Percentiles rank a stretch among this genome's conserved stretches.
Conservation (phyloP, 2,329 filamentous ascomycete genomes). For the Hysterium pulicare region DNA sequence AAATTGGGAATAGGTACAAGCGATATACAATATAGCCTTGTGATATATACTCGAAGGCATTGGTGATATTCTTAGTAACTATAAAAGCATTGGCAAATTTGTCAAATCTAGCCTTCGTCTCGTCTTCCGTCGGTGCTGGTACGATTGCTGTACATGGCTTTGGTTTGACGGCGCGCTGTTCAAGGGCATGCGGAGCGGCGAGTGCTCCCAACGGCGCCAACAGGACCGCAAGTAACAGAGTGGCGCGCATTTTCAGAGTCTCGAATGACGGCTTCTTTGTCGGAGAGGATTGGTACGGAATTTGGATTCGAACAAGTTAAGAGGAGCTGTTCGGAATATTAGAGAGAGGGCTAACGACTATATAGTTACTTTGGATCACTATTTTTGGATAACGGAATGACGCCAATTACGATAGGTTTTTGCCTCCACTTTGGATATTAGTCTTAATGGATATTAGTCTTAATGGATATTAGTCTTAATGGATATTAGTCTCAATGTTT, state of each 20-base stretch:
- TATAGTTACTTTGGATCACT: background rate
- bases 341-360: background rate
- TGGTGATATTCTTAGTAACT: conserved; percentile 24
- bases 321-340: background rate
- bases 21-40: conserved; percentile 28
- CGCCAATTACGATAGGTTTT: background rate
- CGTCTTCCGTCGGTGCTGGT: conserved; percentile 9
- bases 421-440: background rate
- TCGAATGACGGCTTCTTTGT: background rate
- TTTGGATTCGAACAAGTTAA: background rate
- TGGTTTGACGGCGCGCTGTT: conserved; percentile 18
- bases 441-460: background rate
- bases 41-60: conserved; percentile 26
- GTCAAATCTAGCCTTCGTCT: conserved; percentile 15
- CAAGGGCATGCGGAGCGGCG: conserved; percentile 14
- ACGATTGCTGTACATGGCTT: conserved; percentile 19
- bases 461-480: background rate
- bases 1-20: no score
- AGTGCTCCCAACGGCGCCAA: conserved; percentile 14
- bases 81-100: conserved; percentile 28
- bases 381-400: background rate
- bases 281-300: background rate
- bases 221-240: conserved; percentile 10
- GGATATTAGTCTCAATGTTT: background rate
- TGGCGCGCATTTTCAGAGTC: conserved; percentile 22